Evolutionary conservation across 2,329 filamentous ascomycete genomes (phyloP).

Genomic region (Cryphonectria nitschkei): DNA sequence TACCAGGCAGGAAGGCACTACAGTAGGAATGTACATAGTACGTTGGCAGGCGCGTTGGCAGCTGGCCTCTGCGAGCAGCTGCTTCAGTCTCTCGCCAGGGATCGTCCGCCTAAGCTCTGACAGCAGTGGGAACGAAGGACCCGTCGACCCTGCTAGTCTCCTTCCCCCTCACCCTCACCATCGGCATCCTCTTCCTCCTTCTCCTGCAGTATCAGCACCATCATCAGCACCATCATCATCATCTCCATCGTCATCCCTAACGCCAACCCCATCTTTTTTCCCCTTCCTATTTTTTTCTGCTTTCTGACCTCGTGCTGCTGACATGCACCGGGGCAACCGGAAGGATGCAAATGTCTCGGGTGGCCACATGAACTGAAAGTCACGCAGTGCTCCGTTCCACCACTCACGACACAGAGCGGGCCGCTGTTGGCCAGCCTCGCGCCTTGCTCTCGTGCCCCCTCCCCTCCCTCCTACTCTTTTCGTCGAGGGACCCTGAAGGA

Average conservation of each 20-base stretch:
- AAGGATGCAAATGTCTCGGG: conserved; percentile 29
- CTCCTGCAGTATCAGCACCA: not conserved
- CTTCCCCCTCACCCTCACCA: not conserved
- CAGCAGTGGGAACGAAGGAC: not conserved
- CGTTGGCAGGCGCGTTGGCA: not conserved
- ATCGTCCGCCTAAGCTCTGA: conserved; percentile 1
- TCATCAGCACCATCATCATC: not conserved
- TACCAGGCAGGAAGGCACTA: not conserved
- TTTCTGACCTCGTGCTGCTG: not conserved
- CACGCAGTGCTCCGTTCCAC: conserved; percentile 27
- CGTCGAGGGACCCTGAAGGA: not conserved
- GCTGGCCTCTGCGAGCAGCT: not conserved
- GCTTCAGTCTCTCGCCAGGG: not conserved
- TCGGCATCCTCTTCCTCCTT: not conserved
- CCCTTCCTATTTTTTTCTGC: not conserved
- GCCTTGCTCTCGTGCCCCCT: not conserved
- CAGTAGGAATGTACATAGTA: not conserved
- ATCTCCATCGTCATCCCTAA: not conserved
- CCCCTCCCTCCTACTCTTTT: not conserved
- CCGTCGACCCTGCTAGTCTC: not conserved
- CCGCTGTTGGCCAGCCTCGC: not conserved
- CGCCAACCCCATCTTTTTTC: not conserved
- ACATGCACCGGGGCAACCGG: conserved; percentile 14
- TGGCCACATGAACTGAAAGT: conserved; percentile 36
- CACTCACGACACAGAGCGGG: conserved; percentile 25